Evolutionary conservation across 257 asterid species (phyloP).

Genomic region (Przewalskia tangutica): DNA sequence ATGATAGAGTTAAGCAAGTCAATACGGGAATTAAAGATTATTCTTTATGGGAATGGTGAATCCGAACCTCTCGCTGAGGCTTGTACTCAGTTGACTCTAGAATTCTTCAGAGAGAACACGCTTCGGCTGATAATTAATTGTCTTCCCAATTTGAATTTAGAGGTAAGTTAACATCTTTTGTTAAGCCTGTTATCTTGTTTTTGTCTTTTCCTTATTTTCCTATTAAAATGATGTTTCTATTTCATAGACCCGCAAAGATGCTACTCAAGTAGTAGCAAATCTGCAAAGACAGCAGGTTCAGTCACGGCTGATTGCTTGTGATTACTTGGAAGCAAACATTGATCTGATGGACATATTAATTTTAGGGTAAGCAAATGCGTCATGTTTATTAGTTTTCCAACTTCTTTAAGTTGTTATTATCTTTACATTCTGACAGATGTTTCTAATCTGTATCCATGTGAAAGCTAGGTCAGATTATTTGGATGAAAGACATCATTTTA

Average conservation of each 20-base stretch:
- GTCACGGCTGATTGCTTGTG: constrained; percentile 67
- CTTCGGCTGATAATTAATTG: constrained; percentile 57
- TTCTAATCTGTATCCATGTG: not conserved
- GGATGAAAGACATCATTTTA: not conserved
- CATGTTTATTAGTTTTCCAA: not conserved
- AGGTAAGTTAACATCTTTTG: constrained; percentile 31
- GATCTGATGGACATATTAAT: constrained; percentile 62
- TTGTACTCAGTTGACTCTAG: constrained; percentile 76
- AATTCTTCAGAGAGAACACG: constrained; percentile 77
- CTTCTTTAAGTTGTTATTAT: not conserved
- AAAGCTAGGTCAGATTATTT: not conserved
- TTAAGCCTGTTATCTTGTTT: not conserved
- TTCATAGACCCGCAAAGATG: constrained; percentile 76
- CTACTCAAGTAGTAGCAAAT: constrained; percentile 73
- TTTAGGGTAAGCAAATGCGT: constrained; percentile 33
- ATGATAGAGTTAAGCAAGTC: constrained; percentile 67
- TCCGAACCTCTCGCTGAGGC: constrained; percentile 84
- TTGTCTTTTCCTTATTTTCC: not conserved
- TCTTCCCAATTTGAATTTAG: constrained; percentile 71
- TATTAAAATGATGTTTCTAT: not conserved
- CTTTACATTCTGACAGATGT: not conserved
- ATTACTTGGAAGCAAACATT: constrained; percentile 68
- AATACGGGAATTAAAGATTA: constrained; percentile 55
- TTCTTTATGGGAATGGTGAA: constrained; percentile 83
- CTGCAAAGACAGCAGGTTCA: constrained; percentile 76